Conservation (phyloP, 2,329 filamentous ascomycete genomes). For the Leptographium flavum region DNA sequence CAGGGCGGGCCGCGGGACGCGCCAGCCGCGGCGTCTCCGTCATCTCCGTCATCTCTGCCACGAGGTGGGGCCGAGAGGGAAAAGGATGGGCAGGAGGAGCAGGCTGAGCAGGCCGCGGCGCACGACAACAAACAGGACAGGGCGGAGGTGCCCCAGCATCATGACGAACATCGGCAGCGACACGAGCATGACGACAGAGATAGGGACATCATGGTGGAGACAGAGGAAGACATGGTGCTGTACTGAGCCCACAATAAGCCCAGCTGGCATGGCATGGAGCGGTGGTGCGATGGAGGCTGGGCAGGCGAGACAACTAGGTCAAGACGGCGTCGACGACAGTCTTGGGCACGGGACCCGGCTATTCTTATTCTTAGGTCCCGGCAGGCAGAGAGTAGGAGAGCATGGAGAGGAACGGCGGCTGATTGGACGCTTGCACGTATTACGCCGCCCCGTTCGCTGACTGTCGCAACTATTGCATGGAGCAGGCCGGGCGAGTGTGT, state of each 20-base stretch:
- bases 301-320: too few species aligned
- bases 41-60: not conserved
- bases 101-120: not conserved
- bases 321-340: too few species aligned
- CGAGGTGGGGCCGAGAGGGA: not conserved
- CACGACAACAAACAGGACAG: not conserved
- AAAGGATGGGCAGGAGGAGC: not conserved
- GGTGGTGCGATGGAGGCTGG: too few species aligned
- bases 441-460: too few species aligned
- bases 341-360: too few species aligned
- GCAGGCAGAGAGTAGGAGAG: too few species aligned
- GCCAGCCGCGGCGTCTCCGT: slow-evolving; percentile 19
- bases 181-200: slow-evolving; percentile 52
- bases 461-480: too few species aligned
- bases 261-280: not conserved
- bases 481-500: too few species aligned
- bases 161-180: slow-evolving; percentile 13
- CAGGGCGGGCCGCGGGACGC: too few species aligned
- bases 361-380: too few species aligned
- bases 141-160: slow-evolving; percentile 10
- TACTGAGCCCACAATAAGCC: slow-evolving; percentile 41
- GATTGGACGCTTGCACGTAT: too few species aligned
- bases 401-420: too few species aligned
- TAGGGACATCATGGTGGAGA: slow-evolving; percentile 67
- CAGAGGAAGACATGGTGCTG: slow-evolving; percentile 81